A percentile compares a stretch with the other conserved stretches of the same genome.
phyloP scores from a whole-genome alignment of 1,139 yeast species.

The Lodderomyces pseudojiufengensis region DNA sequence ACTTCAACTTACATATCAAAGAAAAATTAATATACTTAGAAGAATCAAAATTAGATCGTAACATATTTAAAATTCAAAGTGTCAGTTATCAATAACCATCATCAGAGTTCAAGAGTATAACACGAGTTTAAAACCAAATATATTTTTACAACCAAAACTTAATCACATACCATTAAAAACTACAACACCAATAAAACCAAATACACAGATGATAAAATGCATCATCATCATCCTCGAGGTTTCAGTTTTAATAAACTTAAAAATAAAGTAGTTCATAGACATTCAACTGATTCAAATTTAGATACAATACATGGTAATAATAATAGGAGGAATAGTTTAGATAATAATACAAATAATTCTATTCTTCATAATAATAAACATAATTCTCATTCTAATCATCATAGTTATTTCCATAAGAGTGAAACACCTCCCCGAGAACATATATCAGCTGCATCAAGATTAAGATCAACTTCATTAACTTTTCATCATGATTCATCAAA shows the following conservation, averaged over 20 bases:
- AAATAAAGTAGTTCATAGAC: conserved; percentile 17
- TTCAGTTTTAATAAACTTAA: conserved; percentile 20
- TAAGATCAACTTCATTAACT: conserved; percentile 7
- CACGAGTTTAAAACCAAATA: no score
- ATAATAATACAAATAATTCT: not conserved
- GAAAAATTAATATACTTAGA: no score
- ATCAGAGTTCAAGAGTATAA: no score
- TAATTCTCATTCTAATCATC: not conserved
- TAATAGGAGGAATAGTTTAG: conserved; percentile 6
- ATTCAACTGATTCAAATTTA: conserved; percentile 14
- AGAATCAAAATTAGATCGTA: no score
- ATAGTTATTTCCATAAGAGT: not conserved
- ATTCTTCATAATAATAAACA: conserved; percentile 1
- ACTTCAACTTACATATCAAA: no score
- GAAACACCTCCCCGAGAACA: conserved; percentile 2
- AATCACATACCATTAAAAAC: no score
- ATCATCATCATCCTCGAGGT: conserved; percentile 11
- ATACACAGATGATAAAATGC: not conserved
- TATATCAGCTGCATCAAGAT: conserved; percentile 1
- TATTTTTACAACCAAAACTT: no score
- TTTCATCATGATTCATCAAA: conserved; percentile 2
- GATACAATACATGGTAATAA: conserved; percentile 9
- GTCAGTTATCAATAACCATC: no score
- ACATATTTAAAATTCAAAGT: no score
- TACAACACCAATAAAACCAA: no score